Evolutionary conservation across 2,329 filamentous ascomycete species (phyloP).

Genomic region (Tolypocladium album): DNA sequence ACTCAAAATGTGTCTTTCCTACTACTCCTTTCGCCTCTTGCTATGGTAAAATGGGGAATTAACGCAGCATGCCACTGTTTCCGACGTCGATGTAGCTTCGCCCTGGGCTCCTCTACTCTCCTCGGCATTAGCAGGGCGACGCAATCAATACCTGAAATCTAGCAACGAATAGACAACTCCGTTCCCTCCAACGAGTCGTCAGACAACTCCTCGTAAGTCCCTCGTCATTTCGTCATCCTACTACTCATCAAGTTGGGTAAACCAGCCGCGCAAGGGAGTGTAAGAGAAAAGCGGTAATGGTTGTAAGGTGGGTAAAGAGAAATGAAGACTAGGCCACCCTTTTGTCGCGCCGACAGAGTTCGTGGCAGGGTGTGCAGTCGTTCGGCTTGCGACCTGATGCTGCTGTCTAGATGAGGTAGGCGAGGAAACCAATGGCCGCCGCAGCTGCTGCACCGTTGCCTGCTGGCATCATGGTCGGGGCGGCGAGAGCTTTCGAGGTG

Average conservation of each 20-base stretch:
- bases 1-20: constrained; percentile 10
- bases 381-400: neutral
- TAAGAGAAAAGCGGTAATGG: constrained; percentile 15
- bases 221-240: constrained; percentile 10
- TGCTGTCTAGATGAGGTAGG: constrained; percentile 35
- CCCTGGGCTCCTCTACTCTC: neutral
- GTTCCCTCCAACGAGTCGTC: constrained; percentile 1
- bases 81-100: constrained; percentile 8
- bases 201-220: constrained; percentile 6
- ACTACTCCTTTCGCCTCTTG: constrained; percentile 24
- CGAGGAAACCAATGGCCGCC: constrained; percentile 40
- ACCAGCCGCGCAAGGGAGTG: constrained; percentile 3
- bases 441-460: constrained; percentile 35
- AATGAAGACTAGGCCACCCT: constrained; percentile 11
- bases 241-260: constrained; percentile 7
- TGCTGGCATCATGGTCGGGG: constrained; percentile 28
- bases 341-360: constrained; percentile 6
- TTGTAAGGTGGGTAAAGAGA: constrained; percentile 20
- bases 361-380: constrained; percentile 4
- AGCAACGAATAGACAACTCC: neutral
- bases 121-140: neutral
- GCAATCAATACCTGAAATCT: neutral
- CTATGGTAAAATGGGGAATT: constrained; percentile 18
- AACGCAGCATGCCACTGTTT: constrained; percentile 13
- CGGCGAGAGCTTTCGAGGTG: constrained; percentile 21